phyloP scores from a whole-genome alignment of 495 filamentous ascomycete species.

The Friedmanniomyces simplex region DNA sequence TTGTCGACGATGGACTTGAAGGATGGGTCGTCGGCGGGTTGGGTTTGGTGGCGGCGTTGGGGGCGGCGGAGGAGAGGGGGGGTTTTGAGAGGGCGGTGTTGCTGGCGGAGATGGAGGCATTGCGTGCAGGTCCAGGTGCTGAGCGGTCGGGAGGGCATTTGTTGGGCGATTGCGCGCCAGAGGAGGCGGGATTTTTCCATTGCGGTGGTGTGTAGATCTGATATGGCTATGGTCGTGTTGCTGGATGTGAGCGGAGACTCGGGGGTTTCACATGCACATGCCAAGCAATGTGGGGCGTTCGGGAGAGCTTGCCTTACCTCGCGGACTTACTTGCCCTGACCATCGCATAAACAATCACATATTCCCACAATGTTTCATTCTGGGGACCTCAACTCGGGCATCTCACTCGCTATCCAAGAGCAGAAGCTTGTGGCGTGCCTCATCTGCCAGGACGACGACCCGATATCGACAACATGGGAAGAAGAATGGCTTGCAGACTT shows the following conservation, averaged over 20 bases:
- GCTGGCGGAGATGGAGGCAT: conserved; percentile 12
- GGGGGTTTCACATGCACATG: conserved; percentile 4
- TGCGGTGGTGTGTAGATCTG: not conserved
- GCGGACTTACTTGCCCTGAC: not conserved
- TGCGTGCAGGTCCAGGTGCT: conserved; percentile 15
- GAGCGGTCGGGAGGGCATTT: not conserved
- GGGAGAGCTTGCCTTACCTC: not conserved
- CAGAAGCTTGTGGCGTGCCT: conserved; percentile 59
- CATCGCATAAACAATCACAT: not conserved
- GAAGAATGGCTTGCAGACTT: conserved; percentile 54
- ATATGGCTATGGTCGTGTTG: not conserved
- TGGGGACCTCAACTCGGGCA: conserved; percentile 69
- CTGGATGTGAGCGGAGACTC: not conserved
- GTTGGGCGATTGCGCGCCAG: not conserved
- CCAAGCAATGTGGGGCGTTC: not conserved
- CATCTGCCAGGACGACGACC: conserved; percentile 40
- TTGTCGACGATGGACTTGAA: conserved; percentile 81
- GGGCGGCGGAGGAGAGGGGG: conserved; percentile 1
- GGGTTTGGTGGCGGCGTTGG: conserved; percentile 1
- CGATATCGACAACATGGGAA: conserved; percentile 66
- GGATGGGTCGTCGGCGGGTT: conserved; percentile 53
- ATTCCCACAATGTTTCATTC: conserved; percentile 56
- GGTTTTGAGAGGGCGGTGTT: not conserved
- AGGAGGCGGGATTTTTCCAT: conserved; percentile 4
- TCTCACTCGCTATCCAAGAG: conserved; percentile 59